Percentiles rank a stretch among this genome's conserved stretches.
These are phyloP conservation scores for Saccharomycopsis microspora DNA, from an alignment of 805 yeast genomes.

Conservation along the genomic window DNA sequence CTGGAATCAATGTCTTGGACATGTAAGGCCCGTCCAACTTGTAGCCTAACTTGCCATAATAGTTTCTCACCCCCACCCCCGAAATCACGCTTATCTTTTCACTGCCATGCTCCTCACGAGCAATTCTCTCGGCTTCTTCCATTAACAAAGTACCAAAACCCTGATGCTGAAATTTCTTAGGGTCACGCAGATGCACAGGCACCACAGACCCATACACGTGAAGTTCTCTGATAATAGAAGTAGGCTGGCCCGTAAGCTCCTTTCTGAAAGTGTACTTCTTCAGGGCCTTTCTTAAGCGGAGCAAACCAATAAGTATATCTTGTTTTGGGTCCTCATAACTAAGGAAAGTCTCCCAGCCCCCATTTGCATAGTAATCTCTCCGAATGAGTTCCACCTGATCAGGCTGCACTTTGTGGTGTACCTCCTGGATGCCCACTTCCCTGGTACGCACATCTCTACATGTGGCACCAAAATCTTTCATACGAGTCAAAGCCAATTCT, in stretches of 20 bases:
- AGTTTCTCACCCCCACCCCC: conserved; percentile 96
- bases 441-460: conserved; percentile 96
- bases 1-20: conserved; percentile 46
- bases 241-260: conserved; percentile 72
- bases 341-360: conserved; percentile 97
- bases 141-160: conserved; percentile 94
- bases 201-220: conserved; percentile 98
- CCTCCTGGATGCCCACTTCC: conserved; percentile 98
- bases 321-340: conserved; percentile 95
- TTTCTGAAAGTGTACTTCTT: conserved; percentile 84
- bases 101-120: conserved; percentile 91
- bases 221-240: conserved; percentile 91
- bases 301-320: conserved; percentile 85
- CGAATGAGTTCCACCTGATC: conserved; percentile 94
- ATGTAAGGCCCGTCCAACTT: conserved; percentile 90
- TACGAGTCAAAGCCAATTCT: conserved; percentile 90
- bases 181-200: conserved; percentile 92
- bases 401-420: conserved; percentile 91
- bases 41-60: conserved; percentile 88
- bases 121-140: conserved; percentile 98
- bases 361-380: conserved; percentile 94
- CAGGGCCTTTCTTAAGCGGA: conserved; percentile 80
- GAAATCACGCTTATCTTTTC: conserved; percentile 85
- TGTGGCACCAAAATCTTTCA: conserved; percentile 95
- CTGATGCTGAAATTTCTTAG: conserved; percentile 96